phyloP scores from a whole-genome alignment of 306 rosid genomes.

The Cucurbita pepo region DNA sequence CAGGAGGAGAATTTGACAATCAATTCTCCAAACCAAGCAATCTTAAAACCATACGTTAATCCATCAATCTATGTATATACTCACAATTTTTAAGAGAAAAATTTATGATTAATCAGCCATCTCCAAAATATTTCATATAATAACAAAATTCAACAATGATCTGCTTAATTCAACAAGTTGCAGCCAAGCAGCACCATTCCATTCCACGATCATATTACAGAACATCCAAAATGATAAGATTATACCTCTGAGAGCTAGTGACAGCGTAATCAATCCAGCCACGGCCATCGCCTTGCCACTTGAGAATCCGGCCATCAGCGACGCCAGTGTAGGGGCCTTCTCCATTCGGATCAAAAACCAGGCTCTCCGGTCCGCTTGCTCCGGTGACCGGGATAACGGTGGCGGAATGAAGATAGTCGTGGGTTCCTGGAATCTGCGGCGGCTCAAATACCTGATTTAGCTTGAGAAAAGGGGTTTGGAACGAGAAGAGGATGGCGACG shows the following conservation, averaged over 20 bases:
- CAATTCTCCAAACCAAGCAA: not conserved
- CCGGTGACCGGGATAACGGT: slow-evolving; percentile 23
- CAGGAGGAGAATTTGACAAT: not conserved
- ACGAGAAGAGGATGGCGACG: slow-evolving; percentile 11
- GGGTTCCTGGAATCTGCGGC: slow-evolving; percentile 26
- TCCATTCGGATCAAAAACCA: slow-evolving; percentile 50
- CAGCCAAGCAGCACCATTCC: not conserved
- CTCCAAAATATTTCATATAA: not conserved
- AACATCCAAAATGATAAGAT: not conserved
- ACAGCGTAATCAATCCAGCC: slow-evolving; percentile 72
- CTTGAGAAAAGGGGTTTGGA: not conserved
- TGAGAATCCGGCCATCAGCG: slow-evolving; percentile 79
- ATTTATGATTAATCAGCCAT: not conserved
- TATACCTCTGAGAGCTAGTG: slow-evolving; percentile 52
- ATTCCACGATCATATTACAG: not conserved
- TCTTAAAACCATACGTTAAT: not conserved
- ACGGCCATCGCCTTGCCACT: slow-evolving; percentile 41
- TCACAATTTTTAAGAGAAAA: not conserved
- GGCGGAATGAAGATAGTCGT: slow-evolving; percentile 36
- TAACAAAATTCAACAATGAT: not conserved
- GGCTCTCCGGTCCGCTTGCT: slow-evolving; percentile 83
- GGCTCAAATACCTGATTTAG: slow-evolving; percentile 14
- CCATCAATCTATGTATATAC: not conserved
- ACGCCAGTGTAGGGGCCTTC: slow-evolving; percentile 84
- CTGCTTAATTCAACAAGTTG: not conserved